Evolutionary conservation across 176 grass and related monocot species (phyloP), one percentile per base, ranked within the genome.

Genomic region (Triticum monococcum): DNA sequence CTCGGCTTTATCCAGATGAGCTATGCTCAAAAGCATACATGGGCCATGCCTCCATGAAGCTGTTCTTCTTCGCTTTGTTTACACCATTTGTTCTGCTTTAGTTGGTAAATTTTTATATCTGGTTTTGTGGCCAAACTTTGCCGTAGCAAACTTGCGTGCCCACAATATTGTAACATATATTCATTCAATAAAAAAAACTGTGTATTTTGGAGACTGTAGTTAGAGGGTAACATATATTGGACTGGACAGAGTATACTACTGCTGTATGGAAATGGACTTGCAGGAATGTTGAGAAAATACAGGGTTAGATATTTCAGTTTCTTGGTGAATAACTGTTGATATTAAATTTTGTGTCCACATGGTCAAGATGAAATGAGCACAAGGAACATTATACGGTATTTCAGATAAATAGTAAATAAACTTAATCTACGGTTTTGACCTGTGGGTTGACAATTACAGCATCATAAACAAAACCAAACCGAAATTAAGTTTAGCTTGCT

Each of bases 251-350:
- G 41, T 40, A 81, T 20, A 70, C 20, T 70, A 70, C 65, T 69
- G 17, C 16, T 81, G 45, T 70, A 68, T 43, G 23, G 61, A 14
- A 60, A 68, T 59, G 32, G 3, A 50, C 36, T 16, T 52, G 25
- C 28, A 7, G 23, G 73, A 17, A 43, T 37, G 0, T 50, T 69
- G 52, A 52, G 14, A 23, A 52, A 79, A 35, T 63, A 31, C 70
- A 37, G n/a, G 14, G 14, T 57, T 84, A 20, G 7, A 65, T 72
- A 54, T 79, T 79, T 52, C 64, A 17, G 81, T 79, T 84, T 87
- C 32, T 1, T 82, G 33, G 16, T 22, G 72, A 69, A 24, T 61
- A 12, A 5, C 60, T n/a, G 0, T 78, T 35, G 20, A 83, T 83
- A 61, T 62, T 61, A 30, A n/a, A 32, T 75, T 43, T 63, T 8